These are phyloP conservation scores for Hypoxylon perforatum DNA, from an alignment of 495 filamentous ascomycete species.

Conservation along the genomic window DNA sequence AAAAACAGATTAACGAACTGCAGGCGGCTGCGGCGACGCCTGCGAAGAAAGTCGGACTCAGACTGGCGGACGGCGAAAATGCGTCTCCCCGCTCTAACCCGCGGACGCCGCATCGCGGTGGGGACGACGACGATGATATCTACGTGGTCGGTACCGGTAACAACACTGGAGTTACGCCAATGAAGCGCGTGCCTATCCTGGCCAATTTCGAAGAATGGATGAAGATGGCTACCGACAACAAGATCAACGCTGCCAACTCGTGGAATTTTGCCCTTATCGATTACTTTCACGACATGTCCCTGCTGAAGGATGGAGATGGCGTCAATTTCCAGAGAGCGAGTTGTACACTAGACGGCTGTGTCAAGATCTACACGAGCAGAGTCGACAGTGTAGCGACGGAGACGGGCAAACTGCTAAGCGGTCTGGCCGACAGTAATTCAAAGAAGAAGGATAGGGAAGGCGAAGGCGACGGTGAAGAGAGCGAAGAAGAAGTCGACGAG, in stretches of 20 bases:
- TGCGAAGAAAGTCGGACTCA: slow-evolving; percentile 72
- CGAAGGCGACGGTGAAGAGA: slow-evolving; percentile 76
- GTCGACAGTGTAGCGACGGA: slow-evolving; percentile 98
- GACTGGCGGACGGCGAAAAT: slow-evolving; percentile 70
- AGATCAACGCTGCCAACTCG: slow-evolving; percentile 98
- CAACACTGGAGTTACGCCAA: slow-evolving; percentile 83
- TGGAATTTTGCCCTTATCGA: slow-evolving; percentile 99
- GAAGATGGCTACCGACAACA: slow-evolving; percentile 99
- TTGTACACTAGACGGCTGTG: slow-evolving; percentile 97
- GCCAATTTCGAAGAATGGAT: slow-evolving; percentile 99
- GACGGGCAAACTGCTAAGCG: slow-evolving; percentile 94
- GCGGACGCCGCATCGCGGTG: slow-evolving; percentile 65
- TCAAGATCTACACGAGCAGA: slow-evolving; percentile 99
- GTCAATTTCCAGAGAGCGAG: slow-evolving; percentile 99
- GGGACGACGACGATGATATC: slow-evolving; percentile 64
- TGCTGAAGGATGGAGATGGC: slow-evolving; percentile 93
- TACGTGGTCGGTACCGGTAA: slow-evolving; percentile 70
- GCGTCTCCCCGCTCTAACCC: slow-evolving; percentile 66
- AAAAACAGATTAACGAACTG: slow-evolving; percentile 91
- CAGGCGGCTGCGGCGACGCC: slow-evolving; percentile 87
- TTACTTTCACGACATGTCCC: slow-evolving; percentile 99
- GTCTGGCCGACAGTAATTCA: slow-evolving; percentile 88
- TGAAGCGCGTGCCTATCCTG: slow-evolving; percentile 94
- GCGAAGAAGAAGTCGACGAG: slow-evolving; percentile 83
- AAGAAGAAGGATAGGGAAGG: slow-evolving; percentile 72